Evolutionary conservation across 225 moss, liverwort and hornwort species (phyloP).

Genomic region (Pleurozium schreberi): DNA sequence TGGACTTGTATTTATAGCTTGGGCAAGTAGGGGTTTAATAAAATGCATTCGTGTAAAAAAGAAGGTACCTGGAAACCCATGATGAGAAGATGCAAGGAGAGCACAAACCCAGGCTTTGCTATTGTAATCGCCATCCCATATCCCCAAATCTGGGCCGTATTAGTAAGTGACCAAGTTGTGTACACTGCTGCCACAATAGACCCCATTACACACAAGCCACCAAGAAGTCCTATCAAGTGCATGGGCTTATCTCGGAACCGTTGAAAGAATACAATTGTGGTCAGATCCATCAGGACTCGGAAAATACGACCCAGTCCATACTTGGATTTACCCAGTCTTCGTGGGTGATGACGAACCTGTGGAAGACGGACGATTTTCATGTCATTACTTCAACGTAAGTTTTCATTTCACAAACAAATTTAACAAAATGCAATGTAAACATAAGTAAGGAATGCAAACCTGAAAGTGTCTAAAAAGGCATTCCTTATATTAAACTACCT

Average conservation of each 20-base stretch:
- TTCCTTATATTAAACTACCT: not conserved
- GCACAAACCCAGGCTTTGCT: conserved; percentile 19
- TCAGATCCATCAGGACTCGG: conserved; percentile 31
- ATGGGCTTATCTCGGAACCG: conserved; percentile 43
- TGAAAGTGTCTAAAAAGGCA: not conserved
- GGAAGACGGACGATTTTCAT: not conserved
- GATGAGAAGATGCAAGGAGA: conserved; percentile 37
- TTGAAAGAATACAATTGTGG: conserved; percentile 26
- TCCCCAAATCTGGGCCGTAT: conserved; percentile 28
- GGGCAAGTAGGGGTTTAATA: not conserved
- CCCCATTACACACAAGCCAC: conserved; percentile 31
- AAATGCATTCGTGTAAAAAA: not conserved
- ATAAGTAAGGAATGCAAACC: not conserved
- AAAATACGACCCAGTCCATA: conserved; percentile 27
- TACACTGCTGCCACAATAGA: conserved; percentile 6
- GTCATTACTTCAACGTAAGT: not conserved
- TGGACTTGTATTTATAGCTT: not conserved
- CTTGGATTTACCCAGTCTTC: conserved; percentile 33
- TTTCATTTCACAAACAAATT: not conserved
- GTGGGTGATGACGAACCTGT: conserved; percentile 37
- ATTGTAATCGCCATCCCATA: conserved; percentile 30
- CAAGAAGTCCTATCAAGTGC: conserved; percentile 40
- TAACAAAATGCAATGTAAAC: not conserved
- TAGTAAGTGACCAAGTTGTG: conserved; percentile 16
- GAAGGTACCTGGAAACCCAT: conserved; percentile 37